phyloP scores from a whole-genome alignment of 768 basidiomycete genomes.

The Suillus subaureus region DNA sequence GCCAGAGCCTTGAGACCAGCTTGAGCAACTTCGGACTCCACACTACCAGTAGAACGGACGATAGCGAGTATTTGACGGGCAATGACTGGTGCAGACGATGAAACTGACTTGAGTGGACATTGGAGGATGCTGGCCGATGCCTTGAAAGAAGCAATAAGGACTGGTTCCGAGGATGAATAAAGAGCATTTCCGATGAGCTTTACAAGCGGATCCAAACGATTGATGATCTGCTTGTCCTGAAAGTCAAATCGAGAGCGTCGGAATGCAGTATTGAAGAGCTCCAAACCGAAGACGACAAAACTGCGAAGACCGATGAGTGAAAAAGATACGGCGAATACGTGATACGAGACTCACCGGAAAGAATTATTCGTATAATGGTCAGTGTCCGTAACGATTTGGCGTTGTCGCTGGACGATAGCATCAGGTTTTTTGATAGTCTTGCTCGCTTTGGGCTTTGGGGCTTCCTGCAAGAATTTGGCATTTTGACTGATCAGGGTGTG shows the following conservation, averaged over 20 bases:
- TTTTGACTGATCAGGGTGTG: constrained; percentile 92
- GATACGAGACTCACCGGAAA: constrained; percentile 58
- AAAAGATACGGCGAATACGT: background rate
- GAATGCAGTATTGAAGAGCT: constrained; percentile 86
- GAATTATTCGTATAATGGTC: constrained; percentile 88
- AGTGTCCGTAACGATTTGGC: constrained; percentile 51
- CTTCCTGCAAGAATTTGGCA: constrained; percentile 78
- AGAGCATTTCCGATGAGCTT: constrained; percentile 88
- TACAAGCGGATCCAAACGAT: constrained; percentile 88
- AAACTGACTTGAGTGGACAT: constrained; percentile 78
- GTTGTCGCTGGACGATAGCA: constrained; percentile 78
- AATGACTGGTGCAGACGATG: constrained; percentile 78
- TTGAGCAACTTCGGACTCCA: constrained; percentile 90
- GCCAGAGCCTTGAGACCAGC: constrained; percentile 86
- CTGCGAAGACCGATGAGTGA: constrained; percentile 37
- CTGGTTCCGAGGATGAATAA: constrained; percentile 77
- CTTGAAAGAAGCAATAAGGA: constrained; percentile 76
- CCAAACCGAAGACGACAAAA: constrained; percentile 90
- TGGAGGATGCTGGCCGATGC: constrained; percentile 79
- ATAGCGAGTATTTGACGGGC: constrained; percentile 83
- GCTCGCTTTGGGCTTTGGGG: constrained; percentile 36
- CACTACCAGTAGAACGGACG: constrained; percentile 79
- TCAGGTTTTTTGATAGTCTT: constrained; percentile 48
- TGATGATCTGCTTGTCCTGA: constrained; percentile 67
- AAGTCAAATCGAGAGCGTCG: constrained; percentile 87